Percentiles rank a stretch among this genome's conserved stretches.
phyloP scores from a whole-genome alignment of 192 early-diverging fungal genomes.

The Coemansia sp. region DNA sequence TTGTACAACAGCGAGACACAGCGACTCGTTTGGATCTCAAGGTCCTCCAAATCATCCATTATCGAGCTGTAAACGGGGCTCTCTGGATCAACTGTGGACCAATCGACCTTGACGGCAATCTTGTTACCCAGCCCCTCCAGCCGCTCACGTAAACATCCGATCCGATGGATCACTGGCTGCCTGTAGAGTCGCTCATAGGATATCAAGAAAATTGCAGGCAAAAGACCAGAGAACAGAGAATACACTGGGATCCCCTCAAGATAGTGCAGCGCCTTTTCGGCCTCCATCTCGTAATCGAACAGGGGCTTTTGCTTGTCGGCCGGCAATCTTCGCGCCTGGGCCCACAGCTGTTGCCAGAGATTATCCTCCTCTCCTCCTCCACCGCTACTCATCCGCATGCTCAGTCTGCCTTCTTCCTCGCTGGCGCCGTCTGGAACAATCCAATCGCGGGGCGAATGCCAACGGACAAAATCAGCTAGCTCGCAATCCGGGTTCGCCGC shows the following conservation, averaged over 20 bases:
- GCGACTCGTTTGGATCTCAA: constrained; percentile 46
- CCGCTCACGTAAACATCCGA: constrained; percentile 24
- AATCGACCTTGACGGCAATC: constrained; percentile 27
- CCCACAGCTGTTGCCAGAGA: constrained; percentile 88
- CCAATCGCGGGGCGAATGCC: constrained; percentile 97
- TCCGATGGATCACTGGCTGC: constrained; percentile 43
- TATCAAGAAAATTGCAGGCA: constrained; percentile 75
- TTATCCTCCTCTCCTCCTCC: constrained; percentile 57
- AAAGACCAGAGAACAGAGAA: constrained; percentile 62
- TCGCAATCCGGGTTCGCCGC: constrained; percentile 81
- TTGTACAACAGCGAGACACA: constrained; percentile 51
- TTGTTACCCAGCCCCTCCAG: constrained; percentile 25
- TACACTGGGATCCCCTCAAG: constrained; percentile 61
- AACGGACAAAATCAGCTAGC: constrained; percentile 89
- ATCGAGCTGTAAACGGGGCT: constrained; percentile 40
- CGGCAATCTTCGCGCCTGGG: constrained; percentile 61
- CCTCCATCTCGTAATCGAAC: constrained; percentile 77
- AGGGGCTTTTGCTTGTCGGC: constrained; percentile 71
- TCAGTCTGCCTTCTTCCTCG: constrained; percentile 56
- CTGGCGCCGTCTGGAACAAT: constrained; percentile 59
- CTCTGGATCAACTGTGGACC: constrained; percentile 36
- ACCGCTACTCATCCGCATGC: constrained; percentile 69
- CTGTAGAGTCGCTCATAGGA: constrained; percentile 69
- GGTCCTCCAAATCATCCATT: constrained; percentile 44
- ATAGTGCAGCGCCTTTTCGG: constrained; percentile 73